Conservation (phyloP, 2,329 filamentous ascomycete genomes). For the Colletotrichum horii region DNA sequence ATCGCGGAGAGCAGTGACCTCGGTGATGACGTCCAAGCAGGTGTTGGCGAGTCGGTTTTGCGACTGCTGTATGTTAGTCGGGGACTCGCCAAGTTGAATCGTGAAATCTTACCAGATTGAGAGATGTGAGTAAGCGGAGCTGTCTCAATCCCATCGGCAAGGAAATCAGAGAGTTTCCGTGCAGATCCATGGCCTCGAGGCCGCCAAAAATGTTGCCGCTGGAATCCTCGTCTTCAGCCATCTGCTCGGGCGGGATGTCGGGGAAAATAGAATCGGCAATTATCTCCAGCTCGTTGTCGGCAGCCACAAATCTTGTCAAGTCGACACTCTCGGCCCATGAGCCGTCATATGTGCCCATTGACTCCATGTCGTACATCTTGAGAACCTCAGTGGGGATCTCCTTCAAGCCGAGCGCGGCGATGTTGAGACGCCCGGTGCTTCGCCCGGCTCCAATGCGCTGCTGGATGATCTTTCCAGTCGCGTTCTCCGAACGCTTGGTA, state of each 20-base stretch:
- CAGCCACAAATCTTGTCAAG: constrained; percentile 80
- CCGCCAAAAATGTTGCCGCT: constrained; percentile 80
- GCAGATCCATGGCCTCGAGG: constrained; percentile 81
- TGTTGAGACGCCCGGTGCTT: constrained; percentile 82
- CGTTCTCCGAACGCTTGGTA: constrained; percentile 60
- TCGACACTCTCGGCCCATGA: constrained; percentile 94
- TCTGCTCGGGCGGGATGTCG: constrained; percentile 63
- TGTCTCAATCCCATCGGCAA: constrained; percentile 79
- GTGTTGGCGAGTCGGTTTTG: constrained; percentile 80
- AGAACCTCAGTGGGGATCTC: constrained; percentile 83
- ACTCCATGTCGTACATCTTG: constrained; percentile 86
- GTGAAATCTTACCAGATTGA: constrained; percentile 73
- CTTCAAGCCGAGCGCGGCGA: constrained; percentile 81
- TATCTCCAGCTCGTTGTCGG: constrained; percentile 84
- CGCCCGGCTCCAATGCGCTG: constrained; percentile 77
- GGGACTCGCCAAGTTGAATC: rapidly evolving
- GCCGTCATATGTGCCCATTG: constrained; percentile 64
- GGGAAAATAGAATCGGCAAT: constrained; percentile 81
- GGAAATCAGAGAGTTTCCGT: constrained; percentile 77
- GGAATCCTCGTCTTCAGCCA: constrained; percentile 69
- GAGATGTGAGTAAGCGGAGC: constrained; percentile 74
- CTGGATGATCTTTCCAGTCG: constrained; percentile 70
- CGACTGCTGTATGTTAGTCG: constrained; percentile 55
- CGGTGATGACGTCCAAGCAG: constrained; percentile 73
- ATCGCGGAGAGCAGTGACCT: constrained; percentile 76